A percentile compares a stretch with the other conserved stretches of the same genome.
Evolutionary conservation across 352 stramenopile genomes (phyloP).

Genomic region (Pythium oligandrum): DNA sequence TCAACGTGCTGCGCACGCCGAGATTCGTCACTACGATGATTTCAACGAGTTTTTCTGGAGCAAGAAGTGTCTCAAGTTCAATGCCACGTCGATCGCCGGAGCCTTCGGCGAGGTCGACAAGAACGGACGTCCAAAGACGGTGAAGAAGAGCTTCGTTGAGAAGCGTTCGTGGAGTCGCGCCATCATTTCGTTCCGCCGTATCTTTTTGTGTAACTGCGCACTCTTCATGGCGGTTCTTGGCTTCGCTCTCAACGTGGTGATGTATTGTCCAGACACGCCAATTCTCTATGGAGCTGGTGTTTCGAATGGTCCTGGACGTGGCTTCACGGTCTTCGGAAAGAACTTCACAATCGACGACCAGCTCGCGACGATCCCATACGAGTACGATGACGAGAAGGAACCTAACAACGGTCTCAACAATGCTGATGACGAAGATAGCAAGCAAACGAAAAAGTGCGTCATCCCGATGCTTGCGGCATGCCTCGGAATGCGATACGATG

Average conservation of each 20-base stretch:
- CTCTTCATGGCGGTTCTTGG: slow-evolving; percentile 63
- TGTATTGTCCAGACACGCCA: slow-evolving; percentile 72
- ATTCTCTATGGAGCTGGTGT: slow-evolving; percentile 72
- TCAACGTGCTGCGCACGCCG: slow-evolving; percentile 52
- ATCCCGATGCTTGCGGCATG: slow-evolving; percentile 67
- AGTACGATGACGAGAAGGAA: slow-evolving; percentile 15
- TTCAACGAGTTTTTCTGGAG: slow-evolving; percentile 90
- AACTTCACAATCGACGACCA: slow-evolving; percentile 33
- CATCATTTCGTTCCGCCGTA: slow-evolving; percentile 72
- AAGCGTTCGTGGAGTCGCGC: slow-evolving; percentile 75
- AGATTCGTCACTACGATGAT: slow-evolving; percentile 87
- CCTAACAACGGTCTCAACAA: slow-evolving; percentile 17
- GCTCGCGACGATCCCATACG: slow-evolving; percentile 10
- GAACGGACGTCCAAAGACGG: slow-evolving; percentile 72
- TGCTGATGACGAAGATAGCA: slow-evolving; percentile 3
- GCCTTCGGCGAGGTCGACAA: slow-evolving; percentile 75
- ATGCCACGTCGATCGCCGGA: slow-evolving; percentile 53
- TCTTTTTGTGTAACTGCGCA: slow-evolving; percentile 79
- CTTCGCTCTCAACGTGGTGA: slow-evolving; percentile 68
- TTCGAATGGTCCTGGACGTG: slow-evolving; percentile 26
- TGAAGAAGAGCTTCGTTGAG: slow-evolving; percentile 84
- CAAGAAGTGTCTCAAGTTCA: slow-evolving; percentile 84
- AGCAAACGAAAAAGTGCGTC: slow-evolving; percentile 25
- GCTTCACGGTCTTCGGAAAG: slow-evolving; percentile 64
- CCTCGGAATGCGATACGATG: slow-evolving; percentile 51